These are phyloP conservation scores for Mycena vulgaris DNA, from an alignment of 768 basidiomycete genomes.

Conservation along the genomic window DNA sequence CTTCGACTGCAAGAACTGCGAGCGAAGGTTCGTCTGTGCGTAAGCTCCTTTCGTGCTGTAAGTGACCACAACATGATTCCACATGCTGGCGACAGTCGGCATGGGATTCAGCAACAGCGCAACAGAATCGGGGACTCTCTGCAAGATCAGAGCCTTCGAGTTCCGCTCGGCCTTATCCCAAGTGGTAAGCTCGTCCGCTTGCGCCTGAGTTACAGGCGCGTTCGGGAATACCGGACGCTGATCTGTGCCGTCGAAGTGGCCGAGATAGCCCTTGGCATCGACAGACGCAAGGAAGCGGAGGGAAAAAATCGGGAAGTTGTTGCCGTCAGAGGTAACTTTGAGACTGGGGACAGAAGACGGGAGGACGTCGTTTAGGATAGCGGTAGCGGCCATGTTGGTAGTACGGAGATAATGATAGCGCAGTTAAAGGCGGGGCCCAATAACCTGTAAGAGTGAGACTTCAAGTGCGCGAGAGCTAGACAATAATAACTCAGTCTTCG, in stretches of 20 bases:
- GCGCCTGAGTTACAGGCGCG: background rate
- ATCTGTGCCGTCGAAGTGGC: conserved; percentile 16
- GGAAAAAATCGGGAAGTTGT: conserved; percentile 18
- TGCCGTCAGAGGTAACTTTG: background rate
- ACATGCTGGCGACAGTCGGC: conserved; percentile 9
- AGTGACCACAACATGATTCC: background rate
- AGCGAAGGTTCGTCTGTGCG: conserved; percentile 17
- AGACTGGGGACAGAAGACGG: conserved; percentile 18
- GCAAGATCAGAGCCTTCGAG: conserved; percentile 19
- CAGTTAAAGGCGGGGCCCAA: conserved; percentile 25
- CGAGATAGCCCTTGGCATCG: conserved; percentile 12
- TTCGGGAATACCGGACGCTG: background rate
- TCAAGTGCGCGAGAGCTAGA: too few species aligned
- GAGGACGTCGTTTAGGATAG: conserved; percentile 14
- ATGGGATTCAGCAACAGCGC: background rate
- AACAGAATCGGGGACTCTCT: conserved; percentile 8
- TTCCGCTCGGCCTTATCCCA: conserved; percentile 23
- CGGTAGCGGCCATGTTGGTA: conserved; percentile 7
- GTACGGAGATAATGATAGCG: background rate
- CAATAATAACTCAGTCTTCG: too few species aligned
- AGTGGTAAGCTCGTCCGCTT: background rate
- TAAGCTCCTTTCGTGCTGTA: conserved; percentile 18
- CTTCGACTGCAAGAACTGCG: conserved; percentile 13
- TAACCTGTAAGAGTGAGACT: too few species aligned
- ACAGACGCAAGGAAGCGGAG: conserved; percentile 6